Evolutionary conservation across 495 filamentous ascomycete genomes (phyloP), one percentile per base, ranked within the genome.

Genomic region (Sphaerosporella brunnea): DNA sequence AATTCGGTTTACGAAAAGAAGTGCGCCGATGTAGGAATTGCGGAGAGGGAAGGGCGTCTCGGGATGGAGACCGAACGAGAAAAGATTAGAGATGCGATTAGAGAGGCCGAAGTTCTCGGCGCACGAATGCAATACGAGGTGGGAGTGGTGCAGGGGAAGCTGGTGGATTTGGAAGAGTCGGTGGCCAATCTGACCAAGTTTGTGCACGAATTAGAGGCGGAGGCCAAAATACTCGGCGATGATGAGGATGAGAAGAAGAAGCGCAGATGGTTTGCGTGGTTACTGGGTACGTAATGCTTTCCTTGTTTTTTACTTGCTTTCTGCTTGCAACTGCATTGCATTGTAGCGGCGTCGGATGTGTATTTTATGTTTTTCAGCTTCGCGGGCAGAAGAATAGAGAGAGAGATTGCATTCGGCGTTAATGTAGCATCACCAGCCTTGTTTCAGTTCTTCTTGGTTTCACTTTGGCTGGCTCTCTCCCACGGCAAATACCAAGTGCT

Each of bases 61-160:
- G 50, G 69, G 7, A 51, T 50, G 7, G 64, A 68, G 32, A 55
- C 62, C 13, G 53, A 54, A 24, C 28, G 55, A 61, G 49, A 32
- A 35, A 54, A 24, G 47, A 60, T 19, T 48, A 49, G 69, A 23
- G 90, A 94, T 49, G 71, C 69, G 23, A 70, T 92, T 47, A 82
- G 79, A 60, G 82, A 85, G 50, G 72, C 95, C 16, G 92, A 94
- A 60, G 68, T 78, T 18, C 67, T 94, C 35, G 77, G 78, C 4
- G 83, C 84, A 18, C 90, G 88, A 69, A 68, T 97, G 50, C 88
- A 97, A 56, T 97, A 97, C 62, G 92, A 97, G 65, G 74, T 96
- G 28, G 73, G 75, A 43, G 80, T 76, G 19, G 67, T 97, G 19
- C 71, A 80, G 40, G 79, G 78, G 16, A 85, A 83, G 56, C 80